Conservation (phyloP, 352 stramenopile species). For the Pythium oligandrum region DNA sequence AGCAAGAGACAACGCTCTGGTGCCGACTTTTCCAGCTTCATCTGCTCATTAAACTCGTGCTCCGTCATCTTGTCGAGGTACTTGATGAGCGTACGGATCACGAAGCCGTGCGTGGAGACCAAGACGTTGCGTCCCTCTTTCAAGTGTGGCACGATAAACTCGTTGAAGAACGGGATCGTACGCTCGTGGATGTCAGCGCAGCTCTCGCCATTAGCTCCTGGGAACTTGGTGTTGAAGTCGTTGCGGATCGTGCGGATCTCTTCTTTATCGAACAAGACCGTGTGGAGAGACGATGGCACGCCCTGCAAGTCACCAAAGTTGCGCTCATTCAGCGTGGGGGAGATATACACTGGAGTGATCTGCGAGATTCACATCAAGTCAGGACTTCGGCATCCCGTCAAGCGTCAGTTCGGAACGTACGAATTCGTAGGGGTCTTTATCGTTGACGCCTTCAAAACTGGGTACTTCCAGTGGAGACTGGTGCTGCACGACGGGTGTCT, state of each 20-base stretch:
- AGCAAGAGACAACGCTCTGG: conserved; percentile 70
- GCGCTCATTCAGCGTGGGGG: conserved; percentile 70
- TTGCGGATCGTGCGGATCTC: conserved; percentile 76
- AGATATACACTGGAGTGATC: conserved; percentile 79
- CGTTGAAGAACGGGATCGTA: conserved; percentile 72
- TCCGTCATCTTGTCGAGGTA: conserved; percentile 77
- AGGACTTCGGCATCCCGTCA: neutral
- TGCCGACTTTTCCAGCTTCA: conserved; percentile 79
- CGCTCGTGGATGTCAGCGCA: conserved; percentile 78
- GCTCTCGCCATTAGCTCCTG: conserved; percentile 72
- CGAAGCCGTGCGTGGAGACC: conserved; percentile 77
- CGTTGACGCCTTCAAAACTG: conserved; percentile 65
- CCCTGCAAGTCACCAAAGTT: conserved; percentile 83
- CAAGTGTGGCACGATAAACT: conserved; percentile 73
- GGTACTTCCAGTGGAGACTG: conserved; percentile 65
- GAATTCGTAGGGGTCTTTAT: conserved; percentile 75
- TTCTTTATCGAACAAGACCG: conserved; percentile 66
- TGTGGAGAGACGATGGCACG: conserved; percentile 71
- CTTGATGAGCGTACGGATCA: conserved; percentile 85
- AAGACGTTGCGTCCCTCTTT: conserved; percentile 69
- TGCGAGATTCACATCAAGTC: conserved; percentile 9
- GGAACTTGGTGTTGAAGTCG: conserved; percentile 77
- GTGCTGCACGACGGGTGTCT: conserved; percentile 77
- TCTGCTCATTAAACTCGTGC: conserved; percentile 70
- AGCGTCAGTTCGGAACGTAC: conserved; percentile 26